Base-by-base conservation (phyloP, 176 grass and related monocot genomes). In the Carex myosuroides region DNA sequence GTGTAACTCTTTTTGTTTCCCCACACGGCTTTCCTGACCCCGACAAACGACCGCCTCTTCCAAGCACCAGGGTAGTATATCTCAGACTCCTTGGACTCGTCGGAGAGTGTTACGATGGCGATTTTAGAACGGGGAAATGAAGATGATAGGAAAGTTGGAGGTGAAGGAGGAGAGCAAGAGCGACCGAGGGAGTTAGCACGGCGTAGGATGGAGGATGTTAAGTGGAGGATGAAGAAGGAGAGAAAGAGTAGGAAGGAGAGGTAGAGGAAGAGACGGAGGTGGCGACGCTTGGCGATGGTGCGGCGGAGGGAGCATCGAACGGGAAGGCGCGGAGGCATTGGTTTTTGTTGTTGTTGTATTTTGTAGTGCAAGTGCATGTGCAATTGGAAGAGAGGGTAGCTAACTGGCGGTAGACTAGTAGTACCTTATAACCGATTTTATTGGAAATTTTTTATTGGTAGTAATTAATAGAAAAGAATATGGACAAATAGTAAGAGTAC, bases 61-160 rank as follows among this genome's bases (percentile, higher is more conserved):
- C 46, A 54, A 16, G 50, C 73, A 12, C 73, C 73, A 0, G 73
- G 73, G 26, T 62, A 82, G 42, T 68, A 56, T 2, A 60, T 52
- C 16, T 10, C 75, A 29, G 84, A 48, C 60, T 29, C 53, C 20
- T 41, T 42, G 8, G 62, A 69, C 75, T 92, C 94, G 75, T 92
- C 92, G 53, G 95, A 94, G 82, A 97, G 78, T 30, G 90, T 97
- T 74, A 94, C 84, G 6, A 94, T 91, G 6, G 86, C 86, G 46
- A 97, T 29, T 16, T 54, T 76, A 68, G 79, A 84, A 10, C 77
- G 80, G 33, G 33, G 55, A 16, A 4, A 60, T 2, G 37, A 39
- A 39, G 37, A 39, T 39, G 41, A 24, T 48, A 79, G 6, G 57
- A 33, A 6, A 18, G 48, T 18, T 42, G 48, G 41, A 66, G 41